Conservation (phyloP, 805 yeast species). For the Candida methanosorbosa region DNA sequence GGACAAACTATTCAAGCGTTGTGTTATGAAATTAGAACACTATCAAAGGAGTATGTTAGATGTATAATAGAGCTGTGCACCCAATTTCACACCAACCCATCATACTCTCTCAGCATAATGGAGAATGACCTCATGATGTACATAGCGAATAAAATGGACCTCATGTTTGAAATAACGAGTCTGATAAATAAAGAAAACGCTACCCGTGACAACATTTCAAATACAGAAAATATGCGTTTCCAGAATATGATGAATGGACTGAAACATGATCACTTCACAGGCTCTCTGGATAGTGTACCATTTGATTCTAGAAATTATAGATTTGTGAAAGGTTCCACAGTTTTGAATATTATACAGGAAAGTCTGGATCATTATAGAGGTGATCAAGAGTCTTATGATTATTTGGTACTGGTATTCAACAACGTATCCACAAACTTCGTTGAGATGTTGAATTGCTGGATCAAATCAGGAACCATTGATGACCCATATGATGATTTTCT, state of each 20-base stretch:
- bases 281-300: conserved; percentile 37
- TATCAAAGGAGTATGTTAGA: conserved; percentile 27
- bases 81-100: conserved; percentile 37
- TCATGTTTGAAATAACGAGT: conserved; percentile 49
- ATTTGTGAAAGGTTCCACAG: conserved; percentile 71
- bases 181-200: conserved; percentile 41
- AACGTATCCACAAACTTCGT: conserved; percentile 57
- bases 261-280: conserved; percentile 34
- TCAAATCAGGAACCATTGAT: conserved; percentile 58
- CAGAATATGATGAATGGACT: conserved; percentile 25
- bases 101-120: conserved; percentile 51
- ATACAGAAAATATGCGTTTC: conserved; percentile 17
- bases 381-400: conserved; percentile 44
- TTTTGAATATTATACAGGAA: conserved; percentile 52
- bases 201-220: conserved; percentile 26
- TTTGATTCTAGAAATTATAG: conserved; percentile 45
- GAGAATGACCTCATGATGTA: conserved; percentile 38
- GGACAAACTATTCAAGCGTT: conserved; percentile 74
- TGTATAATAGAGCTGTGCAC: conserved; percentile 38
- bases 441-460: conserved; percentile 70
- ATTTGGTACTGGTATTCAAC: conserved; percentile 44
- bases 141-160: conserved; percentile 33
- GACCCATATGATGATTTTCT: conserved; percentile 83
- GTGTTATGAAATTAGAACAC: conserved; percentile 47
- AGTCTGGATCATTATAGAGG: conserved; percentile 55